These are phyloP conservation scores for Neofusicoccum ribis DNA, from an alignment of 2,329 filamentous ascomycete genomes.

Conservation along the genomic window DNA sequence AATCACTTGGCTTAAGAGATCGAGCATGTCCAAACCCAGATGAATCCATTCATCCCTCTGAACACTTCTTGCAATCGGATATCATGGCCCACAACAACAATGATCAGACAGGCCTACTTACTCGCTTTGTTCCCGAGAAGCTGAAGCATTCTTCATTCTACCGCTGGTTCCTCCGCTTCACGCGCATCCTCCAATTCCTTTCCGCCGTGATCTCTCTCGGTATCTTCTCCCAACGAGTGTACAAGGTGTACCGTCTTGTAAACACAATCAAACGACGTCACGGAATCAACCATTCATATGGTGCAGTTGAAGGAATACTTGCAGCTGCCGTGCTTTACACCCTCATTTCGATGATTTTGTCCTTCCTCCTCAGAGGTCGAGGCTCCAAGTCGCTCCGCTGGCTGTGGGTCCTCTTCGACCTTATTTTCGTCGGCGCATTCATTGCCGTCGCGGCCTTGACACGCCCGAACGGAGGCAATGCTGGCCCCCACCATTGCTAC, in stretches of 20 bases:
- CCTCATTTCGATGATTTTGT: slow-evolving; percentile 38
- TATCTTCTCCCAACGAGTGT: slow-evolving; percentile 44
- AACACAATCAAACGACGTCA: slow-evolving; percentile 31
- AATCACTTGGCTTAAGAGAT: background rate
- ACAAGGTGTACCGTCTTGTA: slow-evolving; percentile 43
- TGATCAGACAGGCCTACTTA: slow-evolving; percentile 30
- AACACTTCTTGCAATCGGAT: background rate
- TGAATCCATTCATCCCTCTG: too few species aligned
- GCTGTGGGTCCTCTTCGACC: slow-evolving; percentile 45
- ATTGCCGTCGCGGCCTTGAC: slow-evolving; percentile 47
- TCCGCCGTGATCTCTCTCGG: slow-evolving; percentile 46
- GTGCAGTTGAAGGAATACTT: slow-evolving; percentile 48
- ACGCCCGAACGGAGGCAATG: slow-evolving; percentile 35
- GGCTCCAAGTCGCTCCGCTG: slow-evolving; percentile 38
- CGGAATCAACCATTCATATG: slow-evolving; percentile 34
- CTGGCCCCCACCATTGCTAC: slow-evolving; percentile 38
- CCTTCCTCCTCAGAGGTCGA: slow-evolving; percentile 34
- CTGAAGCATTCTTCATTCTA: slow-evolving; percentile 29
- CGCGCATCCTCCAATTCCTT: slow-evolving; percentile 46
- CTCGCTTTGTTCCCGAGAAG: slow-evolving; percentile 31
- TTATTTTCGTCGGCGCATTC: slow-evolving; percentile 28
- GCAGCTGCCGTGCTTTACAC: slow-evolving; percentile 48
- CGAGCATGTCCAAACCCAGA: background rate
- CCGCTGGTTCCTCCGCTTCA: slow-evolving; percentile 36
- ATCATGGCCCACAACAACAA: background rate